Evolutionary conservation across 2,329 filamentous ascomycete species (phyloP).

Genomic region (Stagonosporopsis cucurbitacearum): DNA sequence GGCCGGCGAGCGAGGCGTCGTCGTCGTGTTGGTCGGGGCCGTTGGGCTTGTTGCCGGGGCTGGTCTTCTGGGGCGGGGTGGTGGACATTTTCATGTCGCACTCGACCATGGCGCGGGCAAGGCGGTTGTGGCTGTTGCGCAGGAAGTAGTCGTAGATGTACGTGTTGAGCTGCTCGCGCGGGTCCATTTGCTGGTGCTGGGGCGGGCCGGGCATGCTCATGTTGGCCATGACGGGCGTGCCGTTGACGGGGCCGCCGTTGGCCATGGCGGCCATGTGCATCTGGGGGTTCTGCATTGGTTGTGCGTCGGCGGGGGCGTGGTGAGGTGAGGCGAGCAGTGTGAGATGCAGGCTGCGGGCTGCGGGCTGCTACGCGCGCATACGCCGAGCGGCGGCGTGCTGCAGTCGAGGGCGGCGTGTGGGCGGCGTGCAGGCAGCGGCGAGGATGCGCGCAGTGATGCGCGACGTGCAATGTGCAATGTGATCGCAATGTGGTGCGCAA

Average conservation of each 20-base stretch:
- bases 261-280: conserved; percentile 74
- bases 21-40: conserved; percentile 73
- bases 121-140: conserved; percentile 81
- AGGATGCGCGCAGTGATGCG: too few relatives aligned
- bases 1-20: conserved; percentile 83
- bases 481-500: too few relatives aligned
- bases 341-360: conserved; percentile 15
- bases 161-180: conserved; percentile 72
- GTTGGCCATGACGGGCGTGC: conserved; percentile 72
- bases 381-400: too few relatives aligned
- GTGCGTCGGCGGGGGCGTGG: conserved; percentile 31
- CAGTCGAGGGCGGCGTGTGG: too few relatives aligned
- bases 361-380: conserved; percentile 24
- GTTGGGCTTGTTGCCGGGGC: conserved; percentile 71
- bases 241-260: conserved; percentile 66
- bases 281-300: conserved; percentile 57
- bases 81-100: conserved; percentile 63
- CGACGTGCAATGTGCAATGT: too few relatives aligned
- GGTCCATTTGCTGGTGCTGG: conserved; percentile 41
- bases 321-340: conserved; percentile 20
- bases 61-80: conserved; percentile 64
- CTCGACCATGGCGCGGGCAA: conserved; percentile 69
- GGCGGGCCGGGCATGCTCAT: conserved; percentile 39
- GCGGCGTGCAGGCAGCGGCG: too few relatives aligned
- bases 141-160: conserved; percentile 94